Percentiles rank a stretch among this genome's conserved stretches.
phyloP scores from a whole-genome alignment of 192 early-diverging fungal species.

The Cetraspora pellucida region DNA sequence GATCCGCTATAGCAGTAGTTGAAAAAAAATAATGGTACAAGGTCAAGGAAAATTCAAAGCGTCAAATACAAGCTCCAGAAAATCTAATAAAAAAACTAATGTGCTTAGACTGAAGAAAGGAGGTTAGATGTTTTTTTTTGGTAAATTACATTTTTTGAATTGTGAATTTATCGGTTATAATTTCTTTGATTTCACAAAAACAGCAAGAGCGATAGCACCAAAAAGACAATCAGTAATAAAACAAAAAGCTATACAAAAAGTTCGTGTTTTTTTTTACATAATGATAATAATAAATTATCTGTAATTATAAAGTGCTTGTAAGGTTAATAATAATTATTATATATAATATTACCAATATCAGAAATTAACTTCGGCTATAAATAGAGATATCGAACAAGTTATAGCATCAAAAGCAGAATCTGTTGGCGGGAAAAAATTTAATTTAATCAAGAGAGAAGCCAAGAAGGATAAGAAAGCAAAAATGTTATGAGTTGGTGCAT shows the following conservation, averaged over 20 bases:
- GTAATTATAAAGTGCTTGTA: background rate
- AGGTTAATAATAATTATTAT: background rate
- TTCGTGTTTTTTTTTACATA: background rate
- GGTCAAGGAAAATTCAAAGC: background rate
- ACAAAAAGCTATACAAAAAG: conserved; percentile 9
- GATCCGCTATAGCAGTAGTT: too few species aligned
- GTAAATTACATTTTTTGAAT: background rate
- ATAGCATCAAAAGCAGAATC: conserved; percentile 24
- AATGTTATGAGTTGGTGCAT: background rate
- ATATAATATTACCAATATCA: background rate
- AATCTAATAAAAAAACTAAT: conserved; percentile 10
- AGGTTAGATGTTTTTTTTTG: conserved; percentile 2
- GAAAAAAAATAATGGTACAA: conserved; percentile 20
- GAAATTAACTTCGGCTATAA: conserved; percentile 24
- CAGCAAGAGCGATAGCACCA: conserved; percentile 22
- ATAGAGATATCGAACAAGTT: conserved; percentile 27
- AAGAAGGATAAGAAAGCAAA: background rate
- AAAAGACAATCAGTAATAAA: conserved; percentile 23
- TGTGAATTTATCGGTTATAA: background rate
- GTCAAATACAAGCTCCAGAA: background rate
- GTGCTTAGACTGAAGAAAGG: conserved; percentile 11
- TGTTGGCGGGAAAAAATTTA: conserved; percentile 18
- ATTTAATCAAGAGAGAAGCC: background rate
- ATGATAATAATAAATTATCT: too few species aligned
- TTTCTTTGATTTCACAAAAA: background rate